Base-by-base conservation (phyloP, 2,329 filamentous ascomycete genomes). In the Colletotrichum eleusines region DNA sequence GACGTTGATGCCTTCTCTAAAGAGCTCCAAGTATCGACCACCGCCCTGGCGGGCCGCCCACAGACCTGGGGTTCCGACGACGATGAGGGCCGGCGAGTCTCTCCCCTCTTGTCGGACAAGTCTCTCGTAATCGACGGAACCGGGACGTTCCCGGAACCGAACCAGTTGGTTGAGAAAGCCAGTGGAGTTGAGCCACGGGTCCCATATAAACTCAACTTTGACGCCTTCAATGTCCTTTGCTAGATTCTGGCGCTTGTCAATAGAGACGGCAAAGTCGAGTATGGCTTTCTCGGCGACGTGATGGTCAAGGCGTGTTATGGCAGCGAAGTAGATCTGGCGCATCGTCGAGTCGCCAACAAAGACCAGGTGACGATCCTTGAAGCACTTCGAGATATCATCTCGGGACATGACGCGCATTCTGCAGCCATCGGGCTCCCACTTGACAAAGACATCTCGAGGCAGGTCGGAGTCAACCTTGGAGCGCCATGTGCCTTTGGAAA, bases 381-480 rank as follows among this genome's bases (percentile, higher is more conserved):
- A 81, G 75, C 90, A 92, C 55, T 80, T 78, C 23, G 81, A 78
- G 16, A 91, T 82, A 46, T 89, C 86, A n/a, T 82, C 76, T 7
- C 78, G 75, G 11, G 83, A 81, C 78, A 91, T 91, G 63, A 85
- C 80, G 71, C 87, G 85, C 75, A 90, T 81, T 71, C 87, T 85
- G 78, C 90, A 92, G 33, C 87, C 87, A 28, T 83, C 82, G 5
- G 89, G 86, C 67, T 90, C 87, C 89, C 89, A 91, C 73, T 84
- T 82, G 42, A 81, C 78, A 74, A 84, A 86, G 0, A 60, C 63
- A 54, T 71, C 38, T 16, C 38, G 66, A 8, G 77, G 65, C 74
- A 72, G 50, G 74, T 68, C 70, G 71, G 73, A 72, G 73, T 76
- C 75, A 33, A 77, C 78, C 74, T 76, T 76, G 26, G 68, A 67